Conservation (phyloP, 2,329 filamentous ascomycete species). For the Drechslerella coelobrocha region DNA sequence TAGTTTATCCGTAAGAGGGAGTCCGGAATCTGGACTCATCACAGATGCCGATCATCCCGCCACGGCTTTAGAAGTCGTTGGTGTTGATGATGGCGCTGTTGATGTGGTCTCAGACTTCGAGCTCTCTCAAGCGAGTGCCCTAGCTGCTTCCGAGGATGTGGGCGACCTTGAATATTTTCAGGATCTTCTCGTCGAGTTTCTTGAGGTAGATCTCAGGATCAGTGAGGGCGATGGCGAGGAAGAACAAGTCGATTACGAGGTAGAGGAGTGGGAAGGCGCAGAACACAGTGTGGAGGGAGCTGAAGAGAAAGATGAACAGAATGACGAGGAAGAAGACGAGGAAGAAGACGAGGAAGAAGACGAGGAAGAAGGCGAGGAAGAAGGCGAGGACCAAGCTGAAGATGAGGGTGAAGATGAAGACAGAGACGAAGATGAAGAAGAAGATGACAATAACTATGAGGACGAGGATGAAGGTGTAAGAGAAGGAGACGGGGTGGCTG, state of each 20-base stretch:
- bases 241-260: conserved; percentile 3
- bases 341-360: conserved; percentile 7
- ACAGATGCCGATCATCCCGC: neutral
- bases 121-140: neutral
- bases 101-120: neutral
- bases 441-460: neutral
- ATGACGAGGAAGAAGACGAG: conserved; percentile 3
- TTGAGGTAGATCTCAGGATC: too few relatives aligned
- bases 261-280: neutral
- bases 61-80: conserved; percentile 18
- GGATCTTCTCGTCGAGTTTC: too few relatives aligned
- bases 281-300: conserved; percentile 2
- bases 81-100: conserved; percentile 1
- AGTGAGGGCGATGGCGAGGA: neutral
- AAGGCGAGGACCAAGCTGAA: neutral
- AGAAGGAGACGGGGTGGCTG: neutral
- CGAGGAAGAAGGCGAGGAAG: conserved; percentile 3
- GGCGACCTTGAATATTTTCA: too few relatives aligned
- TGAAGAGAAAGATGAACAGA: neutral
- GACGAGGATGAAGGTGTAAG: neutral
- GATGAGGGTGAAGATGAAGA: conserved; percentile 4
- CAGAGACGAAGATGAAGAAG: neutral
- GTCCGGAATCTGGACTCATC: neutral
- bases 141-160: too few relatives aligned
- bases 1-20: neutral